These are phyloP conservation scores for Trichosporon ovoides DNA, from an alignment of 1,284 basidiomycete species.

Conservation along the genomic window DNA sequence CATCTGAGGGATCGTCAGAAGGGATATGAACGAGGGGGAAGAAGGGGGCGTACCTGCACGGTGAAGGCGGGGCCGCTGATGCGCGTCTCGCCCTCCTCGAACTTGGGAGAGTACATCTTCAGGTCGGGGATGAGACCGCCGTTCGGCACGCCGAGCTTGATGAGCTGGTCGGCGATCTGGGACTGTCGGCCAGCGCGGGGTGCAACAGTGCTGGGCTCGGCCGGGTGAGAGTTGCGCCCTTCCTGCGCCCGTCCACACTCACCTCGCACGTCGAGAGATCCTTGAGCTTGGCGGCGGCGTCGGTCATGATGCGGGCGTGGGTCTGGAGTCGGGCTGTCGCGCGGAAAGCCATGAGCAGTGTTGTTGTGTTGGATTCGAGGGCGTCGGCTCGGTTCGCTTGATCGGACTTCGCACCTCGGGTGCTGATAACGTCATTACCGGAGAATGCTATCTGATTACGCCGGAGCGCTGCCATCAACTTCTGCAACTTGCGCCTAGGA, in stretches of 20 bases:
- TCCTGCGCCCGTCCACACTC: not conserved
- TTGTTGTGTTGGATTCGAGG: not conserved
- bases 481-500: not conserved
- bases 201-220: not conserved
- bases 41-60: slow-evolving; percentile 56
- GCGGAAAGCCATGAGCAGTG: slow-evolving; percentile 1
- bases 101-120: slow-evolving; percentile 55
- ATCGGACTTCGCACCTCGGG: not conserved
- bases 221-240: not conserved
- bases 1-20: slow-evolving; percentile 52
- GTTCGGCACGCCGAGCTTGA: slow-evolving; percentile 69
- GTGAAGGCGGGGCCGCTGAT: slow-evolving; percentile 81
- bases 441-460: slow-evolving; percentile 4
- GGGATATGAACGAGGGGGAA: not conserved
- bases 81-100: slow-evolving; percentile 49
- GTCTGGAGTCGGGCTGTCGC: slow-evolving; percentile 4
- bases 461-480: not conserved
- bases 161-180: slow-evolving; percentile 81
- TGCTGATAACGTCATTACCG: slow-evolving; percentile 6
- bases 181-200: not conserved
- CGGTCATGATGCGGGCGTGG: slow-evolving; percentile 7
- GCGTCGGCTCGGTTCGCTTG: not conserved
- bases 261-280: slow-evolving; percentile 32
- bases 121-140: slow-evolving; percentile 84
- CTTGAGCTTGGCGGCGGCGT: slow-evolving; percentile 6